phyloP scores from a whole-genome alignment of 305 asterid species.

The Ajuga reptans region DNA sequence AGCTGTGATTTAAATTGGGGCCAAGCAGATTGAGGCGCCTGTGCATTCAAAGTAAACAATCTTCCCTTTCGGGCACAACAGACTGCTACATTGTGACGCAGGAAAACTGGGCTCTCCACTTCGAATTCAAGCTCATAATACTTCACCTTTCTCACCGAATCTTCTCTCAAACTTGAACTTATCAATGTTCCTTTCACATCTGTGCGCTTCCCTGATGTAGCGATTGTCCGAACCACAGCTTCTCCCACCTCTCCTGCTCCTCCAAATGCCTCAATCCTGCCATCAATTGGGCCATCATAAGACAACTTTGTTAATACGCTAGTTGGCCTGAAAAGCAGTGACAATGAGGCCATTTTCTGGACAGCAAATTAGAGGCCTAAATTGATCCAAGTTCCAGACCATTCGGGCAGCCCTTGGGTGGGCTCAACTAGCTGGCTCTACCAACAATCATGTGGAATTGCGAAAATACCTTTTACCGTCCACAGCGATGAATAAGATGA shows the following conservation, averaged over 20 bases:
- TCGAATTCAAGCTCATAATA: slow-evolving; percentile 64
- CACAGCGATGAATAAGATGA: too few species aligned
- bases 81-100: slow-evolving; percentile 64
- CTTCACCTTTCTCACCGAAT: slow-evolving; percentile 33
- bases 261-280: slow-evolving; percentile 77
- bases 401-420: not conserved
- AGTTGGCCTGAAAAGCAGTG: too few species aligned
- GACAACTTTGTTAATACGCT: not conserved
- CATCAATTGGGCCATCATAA: not conserved
- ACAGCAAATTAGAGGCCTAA: too few species aligned
- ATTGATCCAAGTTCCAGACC: too few species aligned
- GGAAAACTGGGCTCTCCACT: slow-evolving; percentile 53
- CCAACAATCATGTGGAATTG: too few species aligned
- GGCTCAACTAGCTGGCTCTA: too few species aligned
- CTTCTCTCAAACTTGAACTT: slow-evolving; percentile 51
- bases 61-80: slow-evolving; percentile 63
- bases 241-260: slow-evolving; percentile 79
- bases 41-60: slow-evolving; percentile 63
- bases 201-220: slow-evolving; percentile 36
- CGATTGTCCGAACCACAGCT: slow-evolving; percentile 42
- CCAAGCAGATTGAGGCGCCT: slow-evolving; percentile 74
- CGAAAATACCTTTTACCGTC: too few species aligned
- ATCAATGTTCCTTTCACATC: slow-evolving; percentile 48
- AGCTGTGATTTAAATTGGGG: slow-evolving; percentile 45
- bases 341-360: too few species aligned